phyloP scores from a whole-genome alignment of 768 basidiomycete species.

The Psilocybe subaeruginosa region DNA sequence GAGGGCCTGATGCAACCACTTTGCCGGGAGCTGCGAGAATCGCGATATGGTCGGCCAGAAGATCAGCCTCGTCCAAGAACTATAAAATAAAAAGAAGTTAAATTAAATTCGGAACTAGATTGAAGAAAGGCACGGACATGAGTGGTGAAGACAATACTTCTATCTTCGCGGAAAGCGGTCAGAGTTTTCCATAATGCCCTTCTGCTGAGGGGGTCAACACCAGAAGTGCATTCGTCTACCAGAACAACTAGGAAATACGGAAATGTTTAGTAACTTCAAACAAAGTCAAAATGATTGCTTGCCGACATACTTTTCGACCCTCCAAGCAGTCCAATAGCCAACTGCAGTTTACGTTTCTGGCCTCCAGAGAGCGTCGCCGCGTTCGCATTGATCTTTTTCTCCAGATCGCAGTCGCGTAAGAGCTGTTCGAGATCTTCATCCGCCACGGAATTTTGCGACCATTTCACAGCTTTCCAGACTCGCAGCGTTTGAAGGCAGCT shows the following conservation, averaged over 20 bases:
- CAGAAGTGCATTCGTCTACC: constrained; percentile 75
- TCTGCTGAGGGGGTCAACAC: constrained; percentile 80
- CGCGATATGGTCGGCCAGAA: constrained; percentile 76
- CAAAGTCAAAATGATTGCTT: background rate
- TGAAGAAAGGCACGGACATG: constrained; percentile 49
- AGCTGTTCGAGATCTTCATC: constrained; percentile 68
- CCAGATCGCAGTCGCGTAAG: constrained; percentile 75
- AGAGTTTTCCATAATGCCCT: constrained; percentile 79
- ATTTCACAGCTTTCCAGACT: constrained; percentile 76
- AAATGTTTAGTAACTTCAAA: background rate
- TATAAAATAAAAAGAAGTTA: constrained; percentile 19
- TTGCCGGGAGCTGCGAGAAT: constrained; percentile 78
- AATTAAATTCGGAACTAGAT: background rate
- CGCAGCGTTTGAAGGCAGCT: constrained; percentile 73
- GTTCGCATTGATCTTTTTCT: constrained; percentile 65
- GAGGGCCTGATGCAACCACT: constrained; percentile 72
- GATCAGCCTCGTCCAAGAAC: constrained; percentile 82
- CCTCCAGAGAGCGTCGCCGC: constrained; percentile 74
- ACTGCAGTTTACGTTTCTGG: constrained; percentile 81
- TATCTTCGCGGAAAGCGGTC: constrained; percentile 64
- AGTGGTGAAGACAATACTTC: constrained; percentile 78
- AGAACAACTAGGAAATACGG: constrained; percentile 42
- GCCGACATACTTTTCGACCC: constrained; percentile 61
- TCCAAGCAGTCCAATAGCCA: constrained; percentile 78
- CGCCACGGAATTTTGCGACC: constrained; percentile 42